Conservation (phyloP, 192 early-diverging fungal species). For the Mortierella claussenii region DNA sequence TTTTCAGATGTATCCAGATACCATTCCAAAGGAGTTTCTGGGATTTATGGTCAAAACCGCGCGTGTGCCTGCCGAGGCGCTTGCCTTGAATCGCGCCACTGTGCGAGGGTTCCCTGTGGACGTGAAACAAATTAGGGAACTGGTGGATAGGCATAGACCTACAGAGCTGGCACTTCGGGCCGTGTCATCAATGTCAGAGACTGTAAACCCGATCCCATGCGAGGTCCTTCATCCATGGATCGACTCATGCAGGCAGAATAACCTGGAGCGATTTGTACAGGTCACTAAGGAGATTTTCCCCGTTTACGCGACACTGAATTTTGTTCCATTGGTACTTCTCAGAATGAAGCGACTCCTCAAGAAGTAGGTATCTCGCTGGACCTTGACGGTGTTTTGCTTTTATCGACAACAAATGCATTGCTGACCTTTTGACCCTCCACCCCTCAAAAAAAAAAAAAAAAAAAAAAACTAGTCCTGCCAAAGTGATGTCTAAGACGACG, state of each 20-base stretch:
- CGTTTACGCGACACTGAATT: conserved; percentile 77
- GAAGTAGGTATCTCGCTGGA: too few species aligned
- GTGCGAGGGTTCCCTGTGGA: conserved; percentile 57
- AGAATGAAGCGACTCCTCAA: conserved; percentile 65
- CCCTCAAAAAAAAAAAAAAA: background rate
- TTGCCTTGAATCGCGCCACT: conserved; percentile 66
- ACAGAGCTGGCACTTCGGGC: conserved; percentile 55
- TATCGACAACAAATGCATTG: too few species aligned
- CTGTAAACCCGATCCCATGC: conserved; percentile 62
- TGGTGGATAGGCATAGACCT: conserved; percentile 47
- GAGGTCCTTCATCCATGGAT: conserved; percentile 63
- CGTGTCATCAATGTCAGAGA: conserved; percentile 42
- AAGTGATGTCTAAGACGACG: conserved; percentile 58
- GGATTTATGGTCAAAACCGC: conserved; percentile 72
- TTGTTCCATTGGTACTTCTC: conserved; percentile 77
- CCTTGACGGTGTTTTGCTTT: too few species aligned
- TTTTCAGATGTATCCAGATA: conserved; percentile 70
- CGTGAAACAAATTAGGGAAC: conserved; percentile 29
- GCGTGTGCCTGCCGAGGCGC: conserved; percentile 62
- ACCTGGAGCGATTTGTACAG: conserved; percentile 57
- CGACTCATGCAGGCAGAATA: conserved; percentile 58
- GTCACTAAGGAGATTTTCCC: conserved; percentile 64
- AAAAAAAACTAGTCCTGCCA: conserved; percentile 54
- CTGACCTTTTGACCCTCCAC: too few species aligned
- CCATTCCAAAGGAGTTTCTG: conserved; percentile 66